These are phyloP conservation scores for Pulicaria dysenterica DNA, from an alignment of 129 eudicot species.

Conservation along the genomic window DNA sequence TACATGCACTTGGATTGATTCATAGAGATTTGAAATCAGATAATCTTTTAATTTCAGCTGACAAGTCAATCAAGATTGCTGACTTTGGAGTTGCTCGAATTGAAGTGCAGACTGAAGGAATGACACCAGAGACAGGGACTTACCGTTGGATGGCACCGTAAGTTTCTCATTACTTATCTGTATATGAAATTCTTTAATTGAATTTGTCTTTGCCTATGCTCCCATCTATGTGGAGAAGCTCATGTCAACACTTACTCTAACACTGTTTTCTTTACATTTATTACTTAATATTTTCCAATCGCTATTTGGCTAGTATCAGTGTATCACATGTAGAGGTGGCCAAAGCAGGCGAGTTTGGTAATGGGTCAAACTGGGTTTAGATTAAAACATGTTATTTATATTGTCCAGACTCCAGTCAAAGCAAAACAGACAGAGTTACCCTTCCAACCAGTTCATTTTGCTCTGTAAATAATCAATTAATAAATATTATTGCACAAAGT, in stretches of 20 bases:
- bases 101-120: constrained; percentile 99
- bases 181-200: not conserved
- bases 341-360: not conserved
- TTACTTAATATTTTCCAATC: not conserved
- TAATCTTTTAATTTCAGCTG: constrained; percentile 87
- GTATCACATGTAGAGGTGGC: not conserved
- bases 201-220: not conserved
- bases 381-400: not conserved
- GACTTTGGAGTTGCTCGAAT: constrained; percentile 99
- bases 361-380: constrained; percentile 3
- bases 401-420: not conserved
- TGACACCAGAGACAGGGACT: constrained; percentile 99
- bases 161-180: constrained; percentile 30
- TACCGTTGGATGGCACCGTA: constrained; percentile 99
- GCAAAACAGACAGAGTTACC: not conserved
- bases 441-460: not conserved
- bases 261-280: constrained; percentile 1
- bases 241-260: not conserved
- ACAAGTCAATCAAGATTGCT: constrained; percentile 91
- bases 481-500: not conserved
- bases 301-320: not conserved
- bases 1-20: constrained; percentile 85
- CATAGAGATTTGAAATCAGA: constrained; percentile 96
- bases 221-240: no score
- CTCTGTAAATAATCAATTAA: not conserved